A percentile compares a stretch with the other conserved stretches of the same genome.
Conservation (phyloP, 1,284 basidiomycete genomes). For the Porphyrellus sp. region DNA sequence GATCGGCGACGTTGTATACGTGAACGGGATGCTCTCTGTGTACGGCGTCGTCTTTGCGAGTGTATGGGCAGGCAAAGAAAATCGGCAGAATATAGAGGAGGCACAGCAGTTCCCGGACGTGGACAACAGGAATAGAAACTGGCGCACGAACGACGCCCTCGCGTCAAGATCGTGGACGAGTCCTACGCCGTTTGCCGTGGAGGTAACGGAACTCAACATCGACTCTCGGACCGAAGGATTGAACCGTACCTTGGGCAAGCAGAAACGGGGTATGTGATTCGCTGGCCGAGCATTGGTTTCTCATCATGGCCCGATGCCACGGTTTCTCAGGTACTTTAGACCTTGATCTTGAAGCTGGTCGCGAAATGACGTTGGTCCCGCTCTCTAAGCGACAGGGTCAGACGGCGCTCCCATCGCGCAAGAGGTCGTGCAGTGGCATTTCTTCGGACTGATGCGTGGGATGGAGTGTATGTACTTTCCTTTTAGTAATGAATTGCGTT, state of each 20-base stretch:
- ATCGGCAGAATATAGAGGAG: background rate
- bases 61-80: slow-evolving; percentile 5
- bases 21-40: slow-evolving; percentile 2
- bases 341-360: too few relatives aligned
- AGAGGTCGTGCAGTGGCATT: too few relatives aligned
- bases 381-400: too few relatives aligned
- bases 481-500: too few relatives aligned
- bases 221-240: background rate
- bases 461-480: too few relatives aligned
- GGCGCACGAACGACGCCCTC: background rate
- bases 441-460: too few relatives aligned
- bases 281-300: background rate
- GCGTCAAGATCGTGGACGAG: background rate
- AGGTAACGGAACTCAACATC: background rate
- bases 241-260: background rate
- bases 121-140: background rate
- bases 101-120: background rate
- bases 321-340: background rate
- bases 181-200: background rate
- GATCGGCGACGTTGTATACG: background rate
- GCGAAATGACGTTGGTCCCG: too few relatives aligned
- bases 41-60: slow-evolving; percentile 5
- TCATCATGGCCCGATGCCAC: background rate
- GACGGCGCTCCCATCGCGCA: too few relatives aligned
- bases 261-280: too few relatives aligned